Evolutionary conservation across 208 protist species (phyloP), one percentile per base, ranked within the genome.

Genomic region (Acanthamoeba divionensis): DNA sequence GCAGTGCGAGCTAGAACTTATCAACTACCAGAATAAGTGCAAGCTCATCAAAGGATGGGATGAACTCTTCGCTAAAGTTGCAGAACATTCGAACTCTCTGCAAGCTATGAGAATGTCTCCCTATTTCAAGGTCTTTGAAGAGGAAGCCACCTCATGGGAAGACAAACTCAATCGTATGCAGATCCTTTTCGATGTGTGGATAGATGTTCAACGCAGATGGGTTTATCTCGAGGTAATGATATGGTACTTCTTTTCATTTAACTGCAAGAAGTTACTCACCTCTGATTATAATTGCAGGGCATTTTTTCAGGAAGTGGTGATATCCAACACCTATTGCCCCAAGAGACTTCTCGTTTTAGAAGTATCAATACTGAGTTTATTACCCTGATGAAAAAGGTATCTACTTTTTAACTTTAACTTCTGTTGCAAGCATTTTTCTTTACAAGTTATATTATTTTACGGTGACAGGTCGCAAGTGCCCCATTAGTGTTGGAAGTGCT

Each of bases 121-220:
- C 12, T 99, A 98, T 95, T 99, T 97, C 90, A 96, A 96, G 62
- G 62, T 90, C 24, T 98, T 98, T 77, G 95, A 96, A 71, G 96
- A 98, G 29, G 96, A 97, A 57, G 94, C 93, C 1, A 86, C 71
- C 31, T 93, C 95, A 7, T 98, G 97, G 95, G 98, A 99, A 63
- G 95, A 96, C 10, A 97, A 97, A 47, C 95, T 99, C 29, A 98
- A 97, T 66, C 90, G 93, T 10, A 90, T 99, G 13, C 95, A 95
- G 45, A 91, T 96, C 80, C 77, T 99, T 18, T 95, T 99, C 12
- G 98, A 99, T 91, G 93, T 97, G 87, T 97, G 96, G 95, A 95
- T 99, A 57, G 97, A 99, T 65, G 97, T 99, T 48, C 98, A 99
- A 93, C 95, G 97, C 71, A 95, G 96, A 45, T 99, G 98, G 98